Evolutionary conservation across 805 yeast genomes (phyloP).

Genomic region (Yamadazyma philogaea): DNA sequence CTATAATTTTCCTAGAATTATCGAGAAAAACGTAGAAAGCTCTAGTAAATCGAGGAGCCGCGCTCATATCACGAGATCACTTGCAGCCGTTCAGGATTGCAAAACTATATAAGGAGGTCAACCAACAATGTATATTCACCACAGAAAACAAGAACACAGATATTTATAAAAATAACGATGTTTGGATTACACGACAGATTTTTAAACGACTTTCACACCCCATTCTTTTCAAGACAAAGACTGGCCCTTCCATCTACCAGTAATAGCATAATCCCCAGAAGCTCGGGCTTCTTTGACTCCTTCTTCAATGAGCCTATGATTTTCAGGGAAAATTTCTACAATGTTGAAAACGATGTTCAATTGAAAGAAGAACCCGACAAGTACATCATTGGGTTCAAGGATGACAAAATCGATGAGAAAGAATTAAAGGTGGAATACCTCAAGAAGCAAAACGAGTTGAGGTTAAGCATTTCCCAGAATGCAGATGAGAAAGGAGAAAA

Average conservation of each 20-base stretch:
- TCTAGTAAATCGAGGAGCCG: too few species aligned
- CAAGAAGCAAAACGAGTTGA: conserved; percentile 21
- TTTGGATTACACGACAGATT: conserved; percentile 10
- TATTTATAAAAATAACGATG: too few species aligned
- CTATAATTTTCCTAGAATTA: too few species aligned
- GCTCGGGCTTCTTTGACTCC: conserved; percentile 1
- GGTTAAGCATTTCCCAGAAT: conserved; percentile 13
- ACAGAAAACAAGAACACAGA: too few species aligned
- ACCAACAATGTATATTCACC: too few species aligned
- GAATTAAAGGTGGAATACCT: conserved; percentile 21
- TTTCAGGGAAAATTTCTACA: conserved; percentile 10
- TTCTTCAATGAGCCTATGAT: conserved; percentile 10
- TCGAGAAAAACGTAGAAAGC: too few species aligned
- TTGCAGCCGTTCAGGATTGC: too few species aligned
- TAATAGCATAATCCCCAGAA: conserved; percentile 8
- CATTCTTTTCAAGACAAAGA: conserved; percentile 7
- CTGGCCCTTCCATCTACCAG: conserved; percentile 7
- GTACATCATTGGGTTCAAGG: conserved; percentile 19
- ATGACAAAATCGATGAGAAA: conserved; percentile 15
- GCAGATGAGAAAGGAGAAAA: conserved; percentile 11
- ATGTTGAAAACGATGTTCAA: conserved; percentile 13
- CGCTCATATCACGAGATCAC: too few species aligned
- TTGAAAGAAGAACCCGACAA: conserved; percentile 21
- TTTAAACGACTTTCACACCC: conserved; percentile 4
- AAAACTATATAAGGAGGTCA: too few species aligned